Evolutionary conservation across 1,139 yeast genomes (phyloP).

Genomic region (Yarrowia galli): DNA sequence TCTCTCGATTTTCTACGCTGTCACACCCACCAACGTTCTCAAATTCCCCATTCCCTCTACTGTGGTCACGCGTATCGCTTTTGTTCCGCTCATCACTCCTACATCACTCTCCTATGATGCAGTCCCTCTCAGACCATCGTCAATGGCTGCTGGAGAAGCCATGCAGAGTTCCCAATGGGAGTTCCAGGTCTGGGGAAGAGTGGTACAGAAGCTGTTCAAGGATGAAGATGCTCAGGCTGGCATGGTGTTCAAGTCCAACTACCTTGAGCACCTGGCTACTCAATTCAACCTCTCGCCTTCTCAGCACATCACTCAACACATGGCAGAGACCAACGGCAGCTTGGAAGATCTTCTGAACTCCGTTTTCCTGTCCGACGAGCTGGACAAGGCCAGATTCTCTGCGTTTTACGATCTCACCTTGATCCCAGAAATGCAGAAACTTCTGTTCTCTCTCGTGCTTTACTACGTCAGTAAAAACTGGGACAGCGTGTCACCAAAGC

Average conservation of each 20-base stretch:
- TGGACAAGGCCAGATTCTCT: slow-evolving; percentile 32
- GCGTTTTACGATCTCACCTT: slow-evolving; percentile 23
- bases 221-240: slow-evolving; percentile 24
- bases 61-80: slow-evolving; percentile 16
- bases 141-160: slow-evolving; percentile 26
- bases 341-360: slow-evolving; percentile 14
- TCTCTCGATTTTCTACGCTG: slow-evolving; percentile 22
- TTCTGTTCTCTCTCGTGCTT: slow-evolving; percentile 19
- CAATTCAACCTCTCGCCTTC: slow-evolving; percentile 16
- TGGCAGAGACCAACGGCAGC: slow-evolving; percentile 4
- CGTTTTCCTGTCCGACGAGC: slow-evolving; percentile 14
- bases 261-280: slow-evolving; percentile 8
- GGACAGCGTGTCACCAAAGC: slow-evolving; percentile 3
- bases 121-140: slow-evolving; percentile 32
- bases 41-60: slow-evolving; percentile 36
- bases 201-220: slow-evolving; percentile 18
- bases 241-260: slow-evolving; percentile 15
- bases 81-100: slow-evolving; percentile 19
- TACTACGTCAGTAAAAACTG: slow-evolving; percentile 32
- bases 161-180: slow-evolving; percentile 36
- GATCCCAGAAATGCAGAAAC: slow-evolving; percentile 30
- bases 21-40: slow-evolving; percentile 28
- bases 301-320: slow-evolving; percentile 8
- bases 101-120: slow-evolving; percentile 8
- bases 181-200: slow-evolving; percentile 33